Conservation (phyloP, 768 basidiomycete genomes). For the Gautieria morchelliformis region DNA sequence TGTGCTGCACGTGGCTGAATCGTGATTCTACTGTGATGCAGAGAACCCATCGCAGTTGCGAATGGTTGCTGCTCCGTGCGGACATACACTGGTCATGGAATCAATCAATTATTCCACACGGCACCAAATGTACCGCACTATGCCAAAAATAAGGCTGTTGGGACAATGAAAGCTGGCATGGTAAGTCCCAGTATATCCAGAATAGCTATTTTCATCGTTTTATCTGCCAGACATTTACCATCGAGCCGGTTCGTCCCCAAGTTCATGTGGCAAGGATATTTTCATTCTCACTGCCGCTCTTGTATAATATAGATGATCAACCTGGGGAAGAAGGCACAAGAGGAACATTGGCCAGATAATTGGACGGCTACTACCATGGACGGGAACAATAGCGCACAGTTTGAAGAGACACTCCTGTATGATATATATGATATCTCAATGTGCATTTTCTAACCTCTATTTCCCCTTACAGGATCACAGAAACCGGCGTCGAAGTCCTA, state of each 20-base stretch:
- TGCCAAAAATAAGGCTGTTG: slow-evolving; percentile 87
- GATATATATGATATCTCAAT: slow-evolving; percentile 22
- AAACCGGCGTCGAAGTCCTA: slow-evolving; percentile 80
- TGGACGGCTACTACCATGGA: slow-evolving; percentile 95
- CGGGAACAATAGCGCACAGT: slow-evolving; percentile 88
- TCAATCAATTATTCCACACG: slow-evolving; percentile 78
- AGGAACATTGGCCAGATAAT: slow-evolving; percentile 84
- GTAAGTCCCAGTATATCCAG: slow-evolving; percentile 33
- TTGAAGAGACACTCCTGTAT: slow-evolving; percentile 93
- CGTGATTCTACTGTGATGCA: slow-evolving; percentile 19
- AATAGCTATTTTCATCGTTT: not conserved
- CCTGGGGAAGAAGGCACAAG: slow-evolving; percentile 65
- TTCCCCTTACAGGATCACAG: slow-evolving; percentile 61
- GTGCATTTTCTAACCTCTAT: not conserved
- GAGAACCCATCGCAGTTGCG: slow-evolving; percentile 77
- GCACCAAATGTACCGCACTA: slow-evolving; percentile 90
- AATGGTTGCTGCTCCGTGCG: slow-evolving; percentile 87
- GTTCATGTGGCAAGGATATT: not conserved
- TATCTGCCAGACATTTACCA: slow-evolving; percentile 44
- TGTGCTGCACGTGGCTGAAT: not conserved
- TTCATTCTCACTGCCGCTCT: not conserved
- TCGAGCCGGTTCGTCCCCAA: slow-evolving; percentile 53
- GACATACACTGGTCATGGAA: slow-evolving; percentile 86
- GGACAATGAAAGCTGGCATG: slow-evolving; percentile 91
- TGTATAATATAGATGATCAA: slow-evolving; percentile 75